Percentiles rank a stretch among this genome's conserved stretches.
Conservation (phyloP, 1,284 basidiomycete genomes). For the Rhodotorula glutinis region DNA sequence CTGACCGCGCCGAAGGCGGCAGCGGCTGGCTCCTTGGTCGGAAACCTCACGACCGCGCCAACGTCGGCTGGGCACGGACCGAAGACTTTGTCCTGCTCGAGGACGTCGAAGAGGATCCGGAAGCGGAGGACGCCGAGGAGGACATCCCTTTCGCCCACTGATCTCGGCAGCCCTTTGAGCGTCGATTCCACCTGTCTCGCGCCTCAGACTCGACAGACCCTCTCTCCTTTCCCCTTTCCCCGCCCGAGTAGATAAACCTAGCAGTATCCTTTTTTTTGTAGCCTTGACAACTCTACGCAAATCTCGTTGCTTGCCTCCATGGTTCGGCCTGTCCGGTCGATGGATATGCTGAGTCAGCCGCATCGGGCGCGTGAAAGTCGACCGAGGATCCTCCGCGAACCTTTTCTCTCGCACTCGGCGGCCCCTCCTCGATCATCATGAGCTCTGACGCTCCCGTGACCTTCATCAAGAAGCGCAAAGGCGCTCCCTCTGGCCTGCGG, state of each 20-base stretch:
- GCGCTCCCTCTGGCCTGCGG: conserved; percentile 29
- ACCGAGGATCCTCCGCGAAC: too few relatives aligned
- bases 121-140: too few relatives aligned
- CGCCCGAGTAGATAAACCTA: neutral
- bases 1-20: conserved; percentile 34
- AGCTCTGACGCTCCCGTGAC: conserved; percentile 28
- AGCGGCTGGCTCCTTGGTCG: conserved; percentile 36
- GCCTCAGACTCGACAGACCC: too few relatives aligned
- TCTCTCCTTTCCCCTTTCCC: too few relatives aligned
- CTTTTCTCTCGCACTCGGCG: too few relatives aligned
- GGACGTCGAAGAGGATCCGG: conserved; percentile 12
- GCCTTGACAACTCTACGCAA: conserved; percentile 1
- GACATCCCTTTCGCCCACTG: too few relatives aligned
- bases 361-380: too few relatives aligned
- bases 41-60: conserved; percentile 11
- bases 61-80: conserved; percentile 32
- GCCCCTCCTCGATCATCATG: neutral
- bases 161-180: too few relatives aligned
- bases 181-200: too few relatives aligned
- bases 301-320: too few relatives aligned
- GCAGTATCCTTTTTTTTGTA: neutral
- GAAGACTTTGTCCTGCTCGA: conserved; percentile 36
- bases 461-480: conserved; percentile 38
- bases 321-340: too few relatives aligned
- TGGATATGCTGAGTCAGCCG: neutral